These are phyloP conservation scores for Lentinula detonsa DNA, from an alignment of 768 basidiomycete genomes.

Conservation along the genomic window DNA sequence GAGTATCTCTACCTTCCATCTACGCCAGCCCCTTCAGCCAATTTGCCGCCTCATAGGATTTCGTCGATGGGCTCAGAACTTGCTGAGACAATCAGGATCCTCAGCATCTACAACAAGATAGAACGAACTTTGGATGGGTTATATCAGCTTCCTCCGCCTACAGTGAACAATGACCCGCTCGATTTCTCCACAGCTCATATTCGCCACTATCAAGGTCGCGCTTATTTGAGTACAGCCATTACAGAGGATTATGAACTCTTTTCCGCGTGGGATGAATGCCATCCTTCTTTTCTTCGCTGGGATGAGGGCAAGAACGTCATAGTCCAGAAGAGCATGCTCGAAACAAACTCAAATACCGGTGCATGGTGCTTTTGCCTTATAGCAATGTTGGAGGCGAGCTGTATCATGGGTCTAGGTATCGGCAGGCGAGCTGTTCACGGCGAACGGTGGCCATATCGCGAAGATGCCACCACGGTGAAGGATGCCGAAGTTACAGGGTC, in stretches of 20 bases:
- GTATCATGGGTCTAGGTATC: slow-evolving; percentile 54
- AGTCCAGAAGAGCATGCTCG: slow-evolving; percentile 71
- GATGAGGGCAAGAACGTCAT: slow-evolving; percentile 57
- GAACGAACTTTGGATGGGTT: slow-evolving; percentile 50
- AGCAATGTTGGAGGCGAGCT: slow-evolving; percentile 69
- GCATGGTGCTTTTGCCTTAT: slow-evolving; percentile 80
- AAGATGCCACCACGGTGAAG: neutral
- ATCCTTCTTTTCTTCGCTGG: slow-evolving; percentile 70
- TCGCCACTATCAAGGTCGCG: slow-evolving; percentile 12
- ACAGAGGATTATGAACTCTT: slow-evolving; percentile 11
- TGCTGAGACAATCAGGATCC: slow-evolving; percentile 68
- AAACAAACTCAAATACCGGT: slow-evolving; percentile 71
- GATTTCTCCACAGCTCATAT: slow-evolving; percentile 18
- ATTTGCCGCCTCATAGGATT: neutral
- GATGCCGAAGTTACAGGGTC: neutral
- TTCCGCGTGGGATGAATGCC: slow-evolving; percentile 59
- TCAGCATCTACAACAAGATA: slow-evolving; percentile 57
- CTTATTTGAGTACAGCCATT: neutral
- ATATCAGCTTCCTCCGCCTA: slow-evolving; percentile 30
- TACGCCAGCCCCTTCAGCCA: slow-evolving; percentile 49
- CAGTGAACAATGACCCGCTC: slow-evolving; percentile 2
- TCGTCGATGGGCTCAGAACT: slow-evolving; percentile 45
- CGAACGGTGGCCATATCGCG: neutral
- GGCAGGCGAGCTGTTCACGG: slow-evolving; percentile 33
- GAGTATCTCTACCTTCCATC: slow-evolving; percentile 67